phyloP scores from a whole-genome alignment of 2,329 filamentous ascomycete genomes.

The Cladophialophora psammophila region DNA sequence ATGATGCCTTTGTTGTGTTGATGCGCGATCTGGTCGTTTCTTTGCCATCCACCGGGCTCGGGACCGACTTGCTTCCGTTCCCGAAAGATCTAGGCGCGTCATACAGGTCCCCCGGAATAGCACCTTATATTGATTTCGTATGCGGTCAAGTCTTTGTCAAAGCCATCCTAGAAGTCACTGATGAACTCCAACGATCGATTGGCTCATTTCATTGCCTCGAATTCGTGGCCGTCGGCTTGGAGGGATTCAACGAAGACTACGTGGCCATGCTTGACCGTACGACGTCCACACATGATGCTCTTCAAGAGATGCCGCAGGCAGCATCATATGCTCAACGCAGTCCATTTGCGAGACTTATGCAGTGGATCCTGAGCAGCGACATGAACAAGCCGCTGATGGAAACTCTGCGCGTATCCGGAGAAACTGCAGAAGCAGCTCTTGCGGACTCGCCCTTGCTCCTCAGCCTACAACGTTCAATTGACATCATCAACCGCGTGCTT shows the following conservation, averaged over 20 bases:
- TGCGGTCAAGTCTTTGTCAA: conserved; percentile 78
- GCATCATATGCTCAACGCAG: conserved; percentile 85
- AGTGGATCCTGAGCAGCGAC: conserved; percentile 96
- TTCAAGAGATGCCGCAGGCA: conserved; percentile 26
- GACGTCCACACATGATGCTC: conserved; percentile 17
- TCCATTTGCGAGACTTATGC: conserved; percentile 93
- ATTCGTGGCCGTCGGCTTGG: conserved; percentile 79
- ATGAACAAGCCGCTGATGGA: conserved; percentile 81
- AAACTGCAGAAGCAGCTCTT: conserved; percentile 73
- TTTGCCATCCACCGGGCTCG: conserved; percentile 50
- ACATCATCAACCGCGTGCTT: conserved; percentile 82
- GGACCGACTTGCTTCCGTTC: conserved; percentile 77
- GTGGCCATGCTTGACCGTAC: conserved; percentile 54
- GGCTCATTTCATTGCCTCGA: conserved; percentile 82
- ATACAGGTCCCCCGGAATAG: conserved; percentile 83
- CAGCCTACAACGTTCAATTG: conserved; percentile 78
- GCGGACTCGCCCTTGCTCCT: conserved; percentile 82
- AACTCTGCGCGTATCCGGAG: conserved; percentile 76
- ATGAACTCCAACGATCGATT: conserved; percentile 73
- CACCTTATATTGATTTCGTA: conserved; percentile 90
- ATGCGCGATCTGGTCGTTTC: conserved; percentile 76
- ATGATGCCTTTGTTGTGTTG: conserved; percentile 81
- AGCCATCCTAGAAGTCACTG: conserved; percentile 69
- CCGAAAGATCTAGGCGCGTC: conserved; percentile 82
- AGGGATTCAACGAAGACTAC: conserved; percentile 92